A percentile compares a stretch with the other conserved stretches of the same genome.
Evolutionary conservation across 2,329 filamentous ascomycete species (phyloP).

Genomic region (Fusarium devonianum): DNA sequence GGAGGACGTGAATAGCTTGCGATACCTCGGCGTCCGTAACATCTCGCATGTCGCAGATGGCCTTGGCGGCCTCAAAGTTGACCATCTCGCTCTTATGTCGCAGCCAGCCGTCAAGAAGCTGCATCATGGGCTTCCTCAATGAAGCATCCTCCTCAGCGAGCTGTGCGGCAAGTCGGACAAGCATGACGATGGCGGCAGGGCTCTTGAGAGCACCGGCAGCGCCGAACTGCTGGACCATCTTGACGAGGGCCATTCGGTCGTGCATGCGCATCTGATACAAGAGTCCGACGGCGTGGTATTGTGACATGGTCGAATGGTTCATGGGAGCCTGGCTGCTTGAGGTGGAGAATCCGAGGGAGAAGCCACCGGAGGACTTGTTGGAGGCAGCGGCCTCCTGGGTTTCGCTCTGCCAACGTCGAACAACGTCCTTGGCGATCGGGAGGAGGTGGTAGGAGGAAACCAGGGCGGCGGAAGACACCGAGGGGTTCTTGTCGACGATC

Average conservation of each 20-base stretch:
- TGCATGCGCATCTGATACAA: slow-evolving; percentile 98
- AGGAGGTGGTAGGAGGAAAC: slow-evolving; percentile 98
- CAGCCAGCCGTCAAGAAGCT: slow-evolving; percentile 94
- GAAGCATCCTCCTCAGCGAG: slow-evolving; percentile 91
- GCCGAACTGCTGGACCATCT: slow-evolving; percentile 99
- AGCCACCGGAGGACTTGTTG: slow-evolving; percentile 86
- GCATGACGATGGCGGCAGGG: slow-evolving; percentile 88
- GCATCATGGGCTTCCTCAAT: slow-evolving; percentile 94
- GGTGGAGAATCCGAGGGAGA: slow-evolving; percentile 89
- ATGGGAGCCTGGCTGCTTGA: slow-evolving; percentile 77
- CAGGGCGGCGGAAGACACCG: slow-evolving; percentile 92
- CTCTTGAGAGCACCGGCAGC: slow-evolving; percentile 92
- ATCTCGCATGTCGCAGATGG: slow-evolving; percentile 93
- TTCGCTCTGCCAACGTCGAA: slow-evolving; percentile 97
- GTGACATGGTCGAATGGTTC: slow-evolving; percentile 95
- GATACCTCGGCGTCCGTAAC: slow-evolving; percentile 90
- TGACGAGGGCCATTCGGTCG: slow-evolving; percentile 97
- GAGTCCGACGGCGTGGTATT: slow-evolving; percentile 97
- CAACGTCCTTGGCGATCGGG: slow-evolving; percentile 93
- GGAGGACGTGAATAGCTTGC: slow-evolving; percentile 92
- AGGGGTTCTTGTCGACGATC: slow-evolving; percentile 98
- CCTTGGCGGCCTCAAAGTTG: slow-evolving; percentile 98
- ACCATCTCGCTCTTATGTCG: slow-evolving; percentile 99
- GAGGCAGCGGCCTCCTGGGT: slow-evolving; percentile 95
- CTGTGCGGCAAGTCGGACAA: slow-evolving; percentile 91